Conservation (phyloP, 495 filamentous ascomycete genomes). For the Poronia punctata region DNA sequence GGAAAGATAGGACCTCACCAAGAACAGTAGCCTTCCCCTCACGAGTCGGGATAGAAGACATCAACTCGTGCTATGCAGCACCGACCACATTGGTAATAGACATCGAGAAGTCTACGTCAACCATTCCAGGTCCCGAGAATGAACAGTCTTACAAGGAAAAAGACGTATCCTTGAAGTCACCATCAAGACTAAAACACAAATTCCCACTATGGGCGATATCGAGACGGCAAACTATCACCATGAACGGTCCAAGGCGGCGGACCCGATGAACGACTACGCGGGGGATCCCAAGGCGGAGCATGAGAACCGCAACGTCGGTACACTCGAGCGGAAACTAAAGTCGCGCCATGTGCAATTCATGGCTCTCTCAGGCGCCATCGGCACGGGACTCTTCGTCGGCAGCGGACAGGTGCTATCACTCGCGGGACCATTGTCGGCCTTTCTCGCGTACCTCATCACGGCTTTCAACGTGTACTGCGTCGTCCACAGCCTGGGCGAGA, state of each 20-base stretch:
- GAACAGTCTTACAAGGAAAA: no score
- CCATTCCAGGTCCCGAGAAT: not conserved
- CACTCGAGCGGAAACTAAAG: conserved; percentile 47
- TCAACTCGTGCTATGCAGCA: no score
- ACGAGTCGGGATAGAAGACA: not conserved
- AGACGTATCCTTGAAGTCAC: no score
- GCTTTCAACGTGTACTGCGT: conserved; percentile 27
- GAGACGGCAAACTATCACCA: conserved; percentile 11
- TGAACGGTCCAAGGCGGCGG: conserved; percentile 4
- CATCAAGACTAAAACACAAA: not conserved
- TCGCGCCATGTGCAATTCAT: conserved; percentile 58
- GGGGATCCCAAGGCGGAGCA: conserved; percentile 17
- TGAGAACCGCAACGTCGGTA: conserved; percentile 22
- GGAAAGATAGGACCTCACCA: not conserved
- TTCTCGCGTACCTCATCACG: conserved; percentile 38
- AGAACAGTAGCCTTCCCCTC: conserved; percentile 1
- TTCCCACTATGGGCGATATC: conserved; percentile 17
- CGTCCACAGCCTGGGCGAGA: conserved; percentile 43
- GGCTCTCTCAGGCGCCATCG: conserved; percentile 55
- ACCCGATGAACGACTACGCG: conserved; percentile 11
- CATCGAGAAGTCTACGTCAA: no score
- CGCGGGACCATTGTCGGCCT: conserved; percentile 34
- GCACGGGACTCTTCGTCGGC: conserved; percentile 45
- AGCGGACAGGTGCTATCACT: conserved; percentile 32
- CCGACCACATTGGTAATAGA: no score